Base-by-base conservation (phyloP, 495 filamentous ascomycete genomes). In the Pyrenula aspistea region DNA sequence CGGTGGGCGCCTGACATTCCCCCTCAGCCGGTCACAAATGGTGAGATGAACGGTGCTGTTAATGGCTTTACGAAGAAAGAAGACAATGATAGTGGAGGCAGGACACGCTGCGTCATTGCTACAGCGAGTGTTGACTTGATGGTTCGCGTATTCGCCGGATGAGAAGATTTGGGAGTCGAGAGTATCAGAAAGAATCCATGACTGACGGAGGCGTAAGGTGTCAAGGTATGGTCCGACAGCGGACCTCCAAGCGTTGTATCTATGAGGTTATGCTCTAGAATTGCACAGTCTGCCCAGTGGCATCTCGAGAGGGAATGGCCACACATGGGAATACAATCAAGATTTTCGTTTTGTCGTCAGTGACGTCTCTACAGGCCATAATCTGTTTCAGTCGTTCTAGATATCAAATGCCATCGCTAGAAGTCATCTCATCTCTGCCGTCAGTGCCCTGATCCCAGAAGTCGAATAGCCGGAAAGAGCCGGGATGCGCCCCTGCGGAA, bases 1-100 rank as follows among this genome's bases (percentile, higher is more conserved):
- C 69, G 89, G 56, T 98, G 93, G 93, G 93, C 91, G n/a, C 92
- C 92, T 0, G 79, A 82, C 2, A 77, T 89, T 12, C 69, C 80
- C 54, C 85, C 83, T 60, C 80, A 85, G 55, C 72, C 67, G 10
- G 62, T 65, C 1, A 65, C 68, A 22, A 80, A 78, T 60, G 73
- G 70, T 2, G 67, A 65, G 12, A 83, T 79, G 25, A 71, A 75
- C 2, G 84, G 83, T 59, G 82, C 83, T 1, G 64, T 62, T 12
- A 52, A 60, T 36, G 65, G 58, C 22, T 53, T 24, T 11, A 53
- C 20, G 24, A 61, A 62, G 49, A 65, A 70, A 48, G 71, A 72
- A 20, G 63, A 63, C 61, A 22, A 21, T 50, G 58, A 59, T 0
- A 61, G 62, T 15, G 53, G 48, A 10, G 60, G 60, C 10, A 71